Conservation (phyloP, 2,329 filamentous ascomycete species). For the Colletotrichum ledebouriae region DNA sequence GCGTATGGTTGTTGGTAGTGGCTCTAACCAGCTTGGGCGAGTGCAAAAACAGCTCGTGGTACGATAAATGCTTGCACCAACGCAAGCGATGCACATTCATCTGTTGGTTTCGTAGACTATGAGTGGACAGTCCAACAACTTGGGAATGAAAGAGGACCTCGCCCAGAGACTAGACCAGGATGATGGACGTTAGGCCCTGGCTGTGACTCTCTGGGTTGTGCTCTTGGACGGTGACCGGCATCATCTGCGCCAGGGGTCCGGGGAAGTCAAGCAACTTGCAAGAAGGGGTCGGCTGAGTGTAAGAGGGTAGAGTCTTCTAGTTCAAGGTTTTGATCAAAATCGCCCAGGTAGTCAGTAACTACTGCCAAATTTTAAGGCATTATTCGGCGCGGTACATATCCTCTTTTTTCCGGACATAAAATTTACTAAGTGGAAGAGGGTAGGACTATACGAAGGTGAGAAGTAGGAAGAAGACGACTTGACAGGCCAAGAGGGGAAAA, state of each 20-base stretch:
- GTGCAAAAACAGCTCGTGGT: conserved; percentile 23
- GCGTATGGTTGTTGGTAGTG: conserved; percentile 24
- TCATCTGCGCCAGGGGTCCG: conserved; percentile 33
- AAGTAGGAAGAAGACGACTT: too few relatives aligned
- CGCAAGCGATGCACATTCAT: conserved; percentile 35
- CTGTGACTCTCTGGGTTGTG: not conserved
- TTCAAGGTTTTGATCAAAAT: too few relatives aligned
- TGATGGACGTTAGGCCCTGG: conserved; percentile 14
- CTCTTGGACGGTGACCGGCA: conserved; percentile 24
- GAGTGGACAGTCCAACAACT: conserved; percentile 40
- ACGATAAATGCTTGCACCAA: conserved; percentile 41
- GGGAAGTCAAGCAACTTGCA: not conserved
- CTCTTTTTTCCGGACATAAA: too few relatives aligned
- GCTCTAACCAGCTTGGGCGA: conserved; percentile 10
- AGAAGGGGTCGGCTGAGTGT: not conserved
- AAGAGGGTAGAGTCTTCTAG: not conserved
- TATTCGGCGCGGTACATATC: too few relatives aligned
- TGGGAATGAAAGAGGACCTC: conserved; percentile 40
- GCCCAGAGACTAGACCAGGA: conserved; percentile 31
- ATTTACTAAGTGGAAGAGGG: not conserved
- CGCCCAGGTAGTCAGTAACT: too few relatives aligned
- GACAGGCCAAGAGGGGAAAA: not conserved
- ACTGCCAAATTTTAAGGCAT: too few relatives aligned
- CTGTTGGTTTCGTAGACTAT: conserved; percentile 12
- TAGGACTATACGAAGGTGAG: too few relatives aligned